Percentiles rank a stretch among this genome's conserved stretches.
Conservation (phyloP, 257 asterid genomes). For the Salvia rosmarinus region DNA sequence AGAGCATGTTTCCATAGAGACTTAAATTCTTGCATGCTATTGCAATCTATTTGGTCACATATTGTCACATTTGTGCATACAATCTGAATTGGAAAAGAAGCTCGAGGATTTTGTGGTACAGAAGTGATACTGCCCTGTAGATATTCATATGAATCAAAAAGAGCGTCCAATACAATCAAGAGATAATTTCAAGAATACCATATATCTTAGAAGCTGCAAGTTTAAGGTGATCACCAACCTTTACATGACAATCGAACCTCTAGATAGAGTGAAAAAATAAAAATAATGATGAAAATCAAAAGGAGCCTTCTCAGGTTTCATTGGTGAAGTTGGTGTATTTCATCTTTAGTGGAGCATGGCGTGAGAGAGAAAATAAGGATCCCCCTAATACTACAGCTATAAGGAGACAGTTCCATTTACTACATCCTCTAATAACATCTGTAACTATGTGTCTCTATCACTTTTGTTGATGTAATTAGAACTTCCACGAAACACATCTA, state of each 20-base stretch:
- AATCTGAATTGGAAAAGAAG: slow-evolving; percentile 72
- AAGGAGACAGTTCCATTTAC: background rate
- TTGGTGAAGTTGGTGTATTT: background rate
- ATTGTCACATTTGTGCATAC: slow-evolving; percentile 48
- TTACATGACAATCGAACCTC: slow-evolving; percentile 12
- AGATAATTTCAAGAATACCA: background rate
- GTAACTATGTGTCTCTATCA: background rate
- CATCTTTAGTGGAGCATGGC: background rate
- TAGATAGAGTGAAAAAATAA: background rate
- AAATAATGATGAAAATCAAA: slow-evolving; percentile 4
- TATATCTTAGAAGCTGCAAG: slow-evolving; percentile 26
- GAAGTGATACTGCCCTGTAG: slow-evolving; percentile 74
- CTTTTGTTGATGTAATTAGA: background rate
- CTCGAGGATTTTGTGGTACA: slow-evolving; percentile 61
- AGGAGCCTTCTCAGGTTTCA: background rate
- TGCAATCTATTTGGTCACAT: slow-evolving; percentile 37
- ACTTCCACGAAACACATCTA: background rate
- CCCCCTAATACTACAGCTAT: background rate
- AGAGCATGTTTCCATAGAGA: slow-evolving; percentile 60
- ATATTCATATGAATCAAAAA: slow-evolving; percentile 29
- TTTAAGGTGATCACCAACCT: slow-evolving; percentile 19
- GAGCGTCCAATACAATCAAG: slow-evolving; percentile 11
- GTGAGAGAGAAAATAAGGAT: background rate
- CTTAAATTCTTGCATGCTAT: slow-evolving; percentile 49
- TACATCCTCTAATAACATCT: background rate